Conservation (phyloP, 2,329 filamentous ascomycete genomes). For the Alternaria ventricosa region DNA sequence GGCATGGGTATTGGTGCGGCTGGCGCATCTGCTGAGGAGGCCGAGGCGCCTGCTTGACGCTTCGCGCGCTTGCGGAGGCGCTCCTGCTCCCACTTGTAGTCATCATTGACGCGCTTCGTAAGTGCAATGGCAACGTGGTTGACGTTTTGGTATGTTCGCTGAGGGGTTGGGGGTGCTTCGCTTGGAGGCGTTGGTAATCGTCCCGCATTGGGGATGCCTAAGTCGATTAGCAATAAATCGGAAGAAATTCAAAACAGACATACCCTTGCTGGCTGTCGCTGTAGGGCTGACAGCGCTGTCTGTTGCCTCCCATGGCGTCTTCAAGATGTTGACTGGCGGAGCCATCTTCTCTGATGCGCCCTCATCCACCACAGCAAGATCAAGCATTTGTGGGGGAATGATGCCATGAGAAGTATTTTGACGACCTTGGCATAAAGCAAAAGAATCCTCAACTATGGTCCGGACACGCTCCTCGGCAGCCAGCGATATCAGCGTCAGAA, state of each 20-base stretch:
- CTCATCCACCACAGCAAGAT: conserved; percentile 67
- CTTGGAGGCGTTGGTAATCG: conserved; percentile 56
- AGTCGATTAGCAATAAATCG: conserved; percentile 12
- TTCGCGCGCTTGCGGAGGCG: conserved; percentile 56
- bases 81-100: conserved; percentile 75
- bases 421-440: conserved; percentile 71
- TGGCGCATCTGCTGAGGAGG: conserved; percentile 37
- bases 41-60: conserved; percentile 39
- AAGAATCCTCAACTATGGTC: conserved; percentile 78
- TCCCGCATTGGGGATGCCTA: conserved; percentile 46
- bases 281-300: conserved; percentile 62
- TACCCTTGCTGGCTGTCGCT: conserved; percentile 52
- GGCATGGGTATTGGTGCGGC: conserved; percentile 34
- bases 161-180: conserved; percentile 56
- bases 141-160: conserved; percentile 59
- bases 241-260: conserved; percentile 4
- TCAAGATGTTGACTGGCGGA: conserved; percentile 46
- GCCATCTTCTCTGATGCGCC: conserved; percentile 48
- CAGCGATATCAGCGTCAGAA: conserved; percentile 81
- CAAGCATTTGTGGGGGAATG: conserved; percentile 76
- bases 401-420: conserved; percentile 80
- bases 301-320: conserved; percentile 51
- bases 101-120: conserved; percentile 49
- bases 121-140: conserved; percentile 65
- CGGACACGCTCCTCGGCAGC: conserved; percentile 81